Percentiles rank a stretch among this genome's conserved stretches.
Evolutionary conservation across 768 basidiomycete genomes (phyloP).

Genomic region (Boletus edulis): DNA sequence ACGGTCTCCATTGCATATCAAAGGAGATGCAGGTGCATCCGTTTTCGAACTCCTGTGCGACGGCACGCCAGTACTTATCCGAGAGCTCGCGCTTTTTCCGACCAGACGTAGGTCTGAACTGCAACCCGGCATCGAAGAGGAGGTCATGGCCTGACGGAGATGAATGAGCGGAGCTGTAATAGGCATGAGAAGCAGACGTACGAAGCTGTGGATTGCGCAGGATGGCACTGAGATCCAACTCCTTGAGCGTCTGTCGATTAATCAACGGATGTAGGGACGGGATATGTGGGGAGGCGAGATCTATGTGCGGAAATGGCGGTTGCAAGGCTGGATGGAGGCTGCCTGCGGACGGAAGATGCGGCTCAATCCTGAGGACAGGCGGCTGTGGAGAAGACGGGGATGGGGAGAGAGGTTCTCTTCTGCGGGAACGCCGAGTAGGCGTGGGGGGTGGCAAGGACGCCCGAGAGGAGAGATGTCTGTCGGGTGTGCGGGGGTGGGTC

Average conservation of each 20-base stretch:
- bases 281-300: slow-evolving; percentile 51
- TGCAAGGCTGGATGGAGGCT: slow-evolving; percentile 28
- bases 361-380: slow-evolving; percentile 24
- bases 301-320: slow-evolving; percentile 35
- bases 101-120: slow-evolving; percentile 76
- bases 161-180: not conserved
- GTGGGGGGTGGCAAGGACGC: slow-evolving; percentile 21
- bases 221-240: slow-evolving; percentile 83
- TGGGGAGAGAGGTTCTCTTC: slow-evolving; percentile 29
- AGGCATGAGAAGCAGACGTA: slow-evolving; percentile 42
- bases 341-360: slow-evolving; percentile 20
- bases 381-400: slow-evolving; percentile 22
- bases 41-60: slow-evolving; percentile 70
- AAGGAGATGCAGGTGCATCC: slow-evolving; percentile 87
- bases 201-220: slow-evolving; percentile 89
- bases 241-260: slow-evolving; percentile 78
- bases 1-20: slow-evolving; percentile 55
- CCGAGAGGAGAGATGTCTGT: slow-evolving; percentile 15
- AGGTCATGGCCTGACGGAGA: slow-evolving; percentile 72
- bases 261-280: slow-evolving; percentile 74
- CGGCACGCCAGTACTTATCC: slow-evolving; percentile 84
- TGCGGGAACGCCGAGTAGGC: slow-evolving; percentile 31
- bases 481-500: slow-evolving; percentile 7
- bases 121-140: slow-evolving; percentile 81
- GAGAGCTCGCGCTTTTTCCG: slow-evolving; percentile 68